phyloP scores from a whole-genome alignment of 2,329 filamentous ascomycete genomes.

The Xylaria sp. region DNA sequence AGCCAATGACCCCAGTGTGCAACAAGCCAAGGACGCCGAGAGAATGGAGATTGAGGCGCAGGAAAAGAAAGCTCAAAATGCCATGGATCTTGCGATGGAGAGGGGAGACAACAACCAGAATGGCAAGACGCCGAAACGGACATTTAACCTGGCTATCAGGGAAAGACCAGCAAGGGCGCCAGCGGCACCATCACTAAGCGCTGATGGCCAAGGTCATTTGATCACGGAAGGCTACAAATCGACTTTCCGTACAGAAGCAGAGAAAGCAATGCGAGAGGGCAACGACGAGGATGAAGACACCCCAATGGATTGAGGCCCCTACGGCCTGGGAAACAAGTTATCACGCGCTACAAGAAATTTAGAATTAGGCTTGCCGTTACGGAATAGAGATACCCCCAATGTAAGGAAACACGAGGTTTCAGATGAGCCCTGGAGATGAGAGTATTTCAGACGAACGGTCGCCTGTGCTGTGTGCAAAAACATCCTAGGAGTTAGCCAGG shows the following conservation, averaged over 20 bases:
- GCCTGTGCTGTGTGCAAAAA: neutral
- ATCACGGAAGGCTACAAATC: slow-evolving; percentile 48
- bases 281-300: slow-evolving; percentile 10
- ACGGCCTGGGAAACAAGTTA: neutral
- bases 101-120: slow-evolving; percentile 26
- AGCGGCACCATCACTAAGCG: slow-evolving; percentile 37
- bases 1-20: slow-evolving; percentile 24
- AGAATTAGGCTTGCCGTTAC: slow-evolving; percentile 7
- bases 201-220: slow-evolving; percentile 38
- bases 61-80: slow-evolving; percentile 26
- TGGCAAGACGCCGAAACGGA: slow-evolving; percentile 33
- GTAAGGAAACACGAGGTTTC: neutral
- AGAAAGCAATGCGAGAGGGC: slow-evolving; percentile 20
- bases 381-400: slow-evolving; percentile 19
- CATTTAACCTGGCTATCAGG: slow-evolving; percentile 45
- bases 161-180: slow-evolving; percentile 45
- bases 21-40: slow-evolving; percentile 17
- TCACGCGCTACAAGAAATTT: slow-evolving; percentile 18
- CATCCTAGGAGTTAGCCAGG: neutral
- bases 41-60: slow-evolving; percentile 17
- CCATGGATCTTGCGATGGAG: slow-evolving; percentile 29
- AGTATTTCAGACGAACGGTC: neutral
- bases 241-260: slow-evolving; percentile 32
- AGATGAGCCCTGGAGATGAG: neutral
- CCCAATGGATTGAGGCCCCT: neutral